Evolutionary conservation across 164 flowering plant species (phyloP).

Genomic region (Brasenia schreberi): DNA sequence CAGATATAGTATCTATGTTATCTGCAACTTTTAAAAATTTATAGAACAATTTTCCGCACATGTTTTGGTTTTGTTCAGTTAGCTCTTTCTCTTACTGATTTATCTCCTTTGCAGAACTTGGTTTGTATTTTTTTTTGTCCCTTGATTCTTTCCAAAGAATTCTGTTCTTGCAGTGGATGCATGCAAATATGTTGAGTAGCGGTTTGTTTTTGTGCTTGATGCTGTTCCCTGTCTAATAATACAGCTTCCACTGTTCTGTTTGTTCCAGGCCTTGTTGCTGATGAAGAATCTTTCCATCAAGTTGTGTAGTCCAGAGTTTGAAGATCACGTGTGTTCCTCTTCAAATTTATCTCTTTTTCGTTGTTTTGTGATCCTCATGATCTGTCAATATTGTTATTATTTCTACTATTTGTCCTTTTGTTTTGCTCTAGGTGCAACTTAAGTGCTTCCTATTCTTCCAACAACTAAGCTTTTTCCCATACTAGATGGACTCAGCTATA

Average conservation of each 20-base stretch:
- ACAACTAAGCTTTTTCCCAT: too few relatives aligned
- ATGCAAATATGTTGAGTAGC: background rate
- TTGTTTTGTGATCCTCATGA: too few relatives aligned
- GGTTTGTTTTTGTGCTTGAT: background rate
- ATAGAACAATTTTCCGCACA: too few relatives aligned
- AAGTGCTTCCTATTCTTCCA: too few relatives aligned
- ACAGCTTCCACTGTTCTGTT: background rate
- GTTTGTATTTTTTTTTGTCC: background rate
- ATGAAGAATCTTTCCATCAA: slow-evolving; percentile 86
- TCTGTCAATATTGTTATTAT: too few relatives aligned
- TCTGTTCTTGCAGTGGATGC: background rate
- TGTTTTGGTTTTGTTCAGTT: background rate
- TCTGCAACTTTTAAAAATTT: too few relatives aligned
- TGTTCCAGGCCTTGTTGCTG: slow-evolving; percentile 50
- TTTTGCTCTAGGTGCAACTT: too few relatives aligned
- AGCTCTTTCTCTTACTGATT: background rate
- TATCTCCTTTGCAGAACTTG: background rate
- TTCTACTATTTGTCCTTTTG: too few relatives aligned
- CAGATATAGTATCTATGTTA: too few relatives aligned
- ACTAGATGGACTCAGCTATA: too few relatives aligned
- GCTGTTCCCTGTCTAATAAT: background rate
- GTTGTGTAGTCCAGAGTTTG: slow-evolving; percentile 73
- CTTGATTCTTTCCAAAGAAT: background rate
- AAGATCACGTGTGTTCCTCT: slow-evolving; percentile 2
- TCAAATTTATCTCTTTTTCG: too few relatives aligned